These are phyloP conservation scores for Ceriops decandra DNA, from an alignment of 345 rosid genomes.

Conservation along the genomic window DNA sequence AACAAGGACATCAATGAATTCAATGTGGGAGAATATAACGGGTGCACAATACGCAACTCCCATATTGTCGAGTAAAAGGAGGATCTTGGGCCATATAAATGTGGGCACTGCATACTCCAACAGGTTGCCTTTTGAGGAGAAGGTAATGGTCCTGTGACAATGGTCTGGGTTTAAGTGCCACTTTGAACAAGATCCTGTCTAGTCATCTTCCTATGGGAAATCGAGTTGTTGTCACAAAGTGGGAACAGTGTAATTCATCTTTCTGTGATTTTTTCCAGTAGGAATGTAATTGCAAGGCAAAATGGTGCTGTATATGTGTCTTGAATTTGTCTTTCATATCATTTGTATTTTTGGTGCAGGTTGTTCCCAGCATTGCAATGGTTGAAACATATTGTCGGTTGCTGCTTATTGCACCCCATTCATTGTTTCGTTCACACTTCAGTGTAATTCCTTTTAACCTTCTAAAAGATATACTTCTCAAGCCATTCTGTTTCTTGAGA, in stretches of 20 bases:
- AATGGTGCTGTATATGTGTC: background rate
- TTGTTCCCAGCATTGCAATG: slow-evolving; percentile 95
- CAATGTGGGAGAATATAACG: no score
- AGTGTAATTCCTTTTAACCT: slow-evolving; percentile 51
- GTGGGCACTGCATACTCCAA: no score
- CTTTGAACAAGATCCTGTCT: background rate
- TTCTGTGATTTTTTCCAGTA: background rate
- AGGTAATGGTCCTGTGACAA: no score
- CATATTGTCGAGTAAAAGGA: no score
- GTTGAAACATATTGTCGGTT: slow-evolving; percentile 94
- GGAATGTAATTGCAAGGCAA: background rate
- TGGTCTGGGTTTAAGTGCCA: background rate
- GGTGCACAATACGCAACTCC: no score
- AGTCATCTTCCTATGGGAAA: background rate
- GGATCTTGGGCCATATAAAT: no score
- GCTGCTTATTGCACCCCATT: slow-evolving; percentile 86
- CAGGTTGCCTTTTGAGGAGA: no score
- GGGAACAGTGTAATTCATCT: no score
- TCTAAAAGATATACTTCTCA: slow-evolving; percentile 5
- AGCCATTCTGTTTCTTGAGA: slow-evolving; percentile 6
- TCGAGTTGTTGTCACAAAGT: background rate
- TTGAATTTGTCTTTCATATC: slow-evolving; percentile 8
- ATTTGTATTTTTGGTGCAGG: slow-evolving; percentile 47
- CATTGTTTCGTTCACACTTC: slow-evolving; percentile 84
- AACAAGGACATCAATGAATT: no score